These are phyloP conservation scores for Metschnikowia matae DNA, from an alignment of 805 yeast genomes.

Conservation along the genomic window DNA sequence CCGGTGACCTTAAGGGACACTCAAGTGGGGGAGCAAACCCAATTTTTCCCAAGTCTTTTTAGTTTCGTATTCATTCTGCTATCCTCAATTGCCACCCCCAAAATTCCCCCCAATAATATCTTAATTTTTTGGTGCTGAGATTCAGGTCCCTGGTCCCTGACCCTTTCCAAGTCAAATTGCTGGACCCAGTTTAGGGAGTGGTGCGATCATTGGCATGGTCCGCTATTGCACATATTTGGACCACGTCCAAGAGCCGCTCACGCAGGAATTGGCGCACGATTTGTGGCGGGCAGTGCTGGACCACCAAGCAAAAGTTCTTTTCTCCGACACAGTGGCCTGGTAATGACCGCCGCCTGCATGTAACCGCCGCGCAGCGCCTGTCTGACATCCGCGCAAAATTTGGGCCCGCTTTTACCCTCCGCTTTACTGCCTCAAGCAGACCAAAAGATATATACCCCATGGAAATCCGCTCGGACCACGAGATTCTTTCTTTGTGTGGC, in stretches of 20 bases:
- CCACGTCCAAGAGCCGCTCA: neutral
- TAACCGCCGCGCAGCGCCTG: neutral
- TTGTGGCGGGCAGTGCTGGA: neutral
- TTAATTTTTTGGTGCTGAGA: no score
- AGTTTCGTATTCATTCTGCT: no score
- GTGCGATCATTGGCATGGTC: neutral
- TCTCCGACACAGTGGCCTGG: neutral
- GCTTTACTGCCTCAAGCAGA: neutral
- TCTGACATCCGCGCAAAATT: conserved; percentile 1
- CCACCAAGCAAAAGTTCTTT: neutral
- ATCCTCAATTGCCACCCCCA: no score
- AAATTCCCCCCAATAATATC: no score
- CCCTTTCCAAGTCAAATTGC: no score
- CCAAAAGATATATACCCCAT: neutral
- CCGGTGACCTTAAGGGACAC: no score
- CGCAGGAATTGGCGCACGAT: neutral
- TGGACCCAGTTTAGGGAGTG: neutral
- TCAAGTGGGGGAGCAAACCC: no score
- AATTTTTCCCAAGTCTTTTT: no score
- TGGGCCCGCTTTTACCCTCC: conserved; percentile 1
- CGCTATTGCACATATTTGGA: neutral
- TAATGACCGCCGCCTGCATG: neutral
- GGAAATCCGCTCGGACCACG: conserved; percentile 2
- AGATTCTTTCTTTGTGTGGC: neutral
- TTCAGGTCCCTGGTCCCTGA: no score